phyloP scores from a whole-genome alignment of 2,329 filamentous ascomycete genomes.

The Orbilia oligospora region DNA sequence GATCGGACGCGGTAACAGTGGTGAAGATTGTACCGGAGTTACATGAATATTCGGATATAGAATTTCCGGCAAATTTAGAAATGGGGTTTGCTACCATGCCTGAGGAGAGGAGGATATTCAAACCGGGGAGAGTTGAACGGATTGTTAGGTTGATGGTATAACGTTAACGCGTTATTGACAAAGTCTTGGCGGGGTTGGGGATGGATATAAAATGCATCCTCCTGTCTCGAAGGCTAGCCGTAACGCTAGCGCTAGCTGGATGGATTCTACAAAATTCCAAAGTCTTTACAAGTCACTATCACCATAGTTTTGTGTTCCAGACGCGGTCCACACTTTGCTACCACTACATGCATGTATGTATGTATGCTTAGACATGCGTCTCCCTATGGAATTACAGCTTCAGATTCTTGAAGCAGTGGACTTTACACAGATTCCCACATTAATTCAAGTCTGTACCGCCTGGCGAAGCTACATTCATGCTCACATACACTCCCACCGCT shows the following conservation, averaged over 20 bases:
- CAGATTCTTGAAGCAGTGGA: background rate
- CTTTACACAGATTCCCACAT: background rate
- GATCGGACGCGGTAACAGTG: background rate
- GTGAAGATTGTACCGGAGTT: background rate
- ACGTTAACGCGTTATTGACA: background rate
- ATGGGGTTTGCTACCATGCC: background rate
- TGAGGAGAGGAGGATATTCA: background rate
- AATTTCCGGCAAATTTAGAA: background rate
- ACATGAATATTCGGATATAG: background rate
- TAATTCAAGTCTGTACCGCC: background rate
- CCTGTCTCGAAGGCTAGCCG: too few relatives aligned
- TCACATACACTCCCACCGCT: too few relatives aligned
- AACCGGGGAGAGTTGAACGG: background rate
- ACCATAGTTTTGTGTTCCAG: too few relatives aligned
- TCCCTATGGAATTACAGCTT: background rate
- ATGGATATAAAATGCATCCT: too few relatives aligned
- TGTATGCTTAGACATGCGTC: background rate
- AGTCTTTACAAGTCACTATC: too few relatives aligned
- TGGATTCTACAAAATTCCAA: too few relatives aligned
- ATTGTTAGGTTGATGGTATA: background rate
- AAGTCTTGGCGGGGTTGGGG: too few relatives aligned
- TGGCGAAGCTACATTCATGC: background rate
- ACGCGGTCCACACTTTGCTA: too few relatives aligned
- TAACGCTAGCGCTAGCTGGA: too few relatives aligned
- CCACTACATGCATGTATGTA: too few relatives aligned